Evolutionary conservation across 148 eudicot genomes (phyloP).

Genomic region (Dysphania ambrosioides): DNA sequence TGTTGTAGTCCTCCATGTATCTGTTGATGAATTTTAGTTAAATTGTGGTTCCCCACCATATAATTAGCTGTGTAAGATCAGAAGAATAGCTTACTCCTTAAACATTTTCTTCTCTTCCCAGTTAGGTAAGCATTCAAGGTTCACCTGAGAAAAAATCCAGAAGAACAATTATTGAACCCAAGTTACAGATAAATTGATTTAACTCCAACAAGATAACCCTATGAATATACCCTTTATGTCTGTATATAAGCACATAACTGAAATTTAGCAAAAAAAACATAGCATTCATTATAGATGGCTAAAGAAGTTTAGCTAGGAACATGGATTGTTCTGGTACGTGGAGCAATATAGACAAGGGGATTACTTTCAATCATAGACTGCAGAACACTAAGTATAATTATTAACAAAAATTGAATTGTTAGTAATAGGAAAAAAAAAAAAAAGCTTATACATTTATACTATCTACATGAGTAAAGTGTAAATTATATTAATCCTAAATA

Average conservation of each 20-base stretch:
- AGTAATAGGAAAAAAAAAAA: no score
- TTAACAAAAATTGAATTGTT: no score
- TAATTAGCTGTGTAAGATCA: not conserved
- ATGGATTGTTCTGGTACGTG: not conserved
- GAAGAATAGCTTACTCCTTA: conserved; percentile 60
- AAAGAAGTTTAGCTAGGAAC: not conserved
- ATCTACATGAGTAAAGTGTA: not conserved
- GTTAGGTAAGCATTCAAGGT: conserved; percentile 84
- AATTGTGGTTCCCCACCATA: not conserved
- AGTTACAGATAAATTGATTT: not conserved
- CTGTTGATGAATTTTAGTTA: conserved; percentile 37
- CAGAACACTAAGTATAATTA: not conserved
- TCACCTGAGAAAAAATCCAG: conserved; percentile 49
- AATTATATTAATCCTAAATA: not conserved
- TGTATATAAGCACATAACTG: not conserved
- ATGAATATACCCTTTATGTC: not conserved
- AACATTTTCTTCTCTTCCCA: conserved; percentile 98
- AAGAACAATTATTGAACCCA: not conserved
- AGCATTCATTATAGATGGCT: not conserved
- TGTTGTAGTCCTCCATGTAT: conserved; percentile 97
- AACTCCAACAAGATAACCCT: not conserved
- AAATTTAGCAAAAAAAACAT: not conserved
- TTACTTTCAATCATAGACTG: not conserved
- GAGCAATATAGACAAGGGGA: not conserved
- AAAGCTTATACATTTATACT: not conserved